phyloP scores from a whole-genome alignment of 208 protist genomes.

The Leishmania martiniquensis region DNA sequence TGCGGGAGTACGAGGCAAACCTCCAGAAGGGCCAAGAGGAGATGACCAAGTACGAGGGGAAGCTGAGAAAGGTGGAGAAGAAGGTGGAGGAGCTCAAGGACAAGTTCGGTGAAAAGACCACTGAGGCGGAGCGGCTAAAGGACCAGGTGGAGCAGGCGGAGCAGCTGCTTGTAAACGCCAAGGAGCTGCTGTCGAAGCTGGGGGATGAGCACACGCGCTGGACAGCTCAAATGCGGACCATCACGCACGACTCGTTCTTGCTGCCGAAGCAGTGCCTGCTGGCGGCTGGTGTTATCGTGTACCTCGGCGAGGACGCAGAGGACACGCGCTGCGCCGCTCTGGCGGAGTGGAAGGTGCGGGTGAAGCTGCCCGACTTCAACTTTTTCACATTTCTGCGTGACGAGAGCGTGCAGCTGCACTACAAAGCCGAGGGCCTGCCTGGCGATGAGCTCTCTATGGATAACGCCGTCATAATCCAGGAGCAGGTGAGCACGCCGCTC shows the following conservation, averaged over 20 bases:
- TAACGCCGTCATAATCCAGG: conserved; percentile 97
- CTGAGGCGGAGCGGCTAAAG: conserved; percentile 93
- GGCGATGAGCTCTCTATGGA: conserved; percentile 97
- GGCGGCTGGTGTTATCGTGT: conserved; percentile 93
- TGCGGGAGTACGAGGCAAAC: conserved; percentile 83
- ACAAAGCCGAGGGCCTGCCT: conserved; percentile 96
- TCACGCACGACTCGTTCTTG: conserved; percentile 66
- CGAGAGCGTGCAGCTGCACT: conserved; percentile 95
- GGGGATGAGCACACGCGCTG: conserved; percentile 95
- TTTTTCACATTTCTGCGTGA: conserved; percentile 95
- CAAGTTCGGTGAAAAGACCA: conserved; percentile 94
- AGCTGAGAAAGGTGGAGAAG: conserved; percentile 92
- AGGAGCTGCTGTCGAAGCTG: conserved; percentile 95
- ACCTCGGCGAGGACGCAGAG: conserved; percentile 93
- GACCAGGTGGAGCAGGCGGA: conserved; percentile 92
- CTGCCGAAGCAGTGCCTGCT: conserved; percentile 90
- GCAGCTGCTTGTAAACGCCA: conserved; percentile 85
- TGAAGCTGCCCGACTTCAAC: conserved; percentile 86
- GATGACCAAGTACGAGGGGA: conserved; percentile 87
- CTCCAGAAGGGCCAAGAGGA: conserved; percentile 86
- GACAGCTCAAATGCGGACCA: conserved; percentile 86
- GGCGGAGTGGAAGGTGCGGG: conserved; percentile 82
- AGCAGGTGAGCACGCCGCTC: conserved; percentile 90
- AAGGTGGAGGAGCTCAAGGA: conserved; percentile 92
- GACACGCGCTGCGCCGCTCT: conserved; percentile 75